Conservation (phyloP, 208 protist genomes). For the Naegleria gruberi region DNA sequence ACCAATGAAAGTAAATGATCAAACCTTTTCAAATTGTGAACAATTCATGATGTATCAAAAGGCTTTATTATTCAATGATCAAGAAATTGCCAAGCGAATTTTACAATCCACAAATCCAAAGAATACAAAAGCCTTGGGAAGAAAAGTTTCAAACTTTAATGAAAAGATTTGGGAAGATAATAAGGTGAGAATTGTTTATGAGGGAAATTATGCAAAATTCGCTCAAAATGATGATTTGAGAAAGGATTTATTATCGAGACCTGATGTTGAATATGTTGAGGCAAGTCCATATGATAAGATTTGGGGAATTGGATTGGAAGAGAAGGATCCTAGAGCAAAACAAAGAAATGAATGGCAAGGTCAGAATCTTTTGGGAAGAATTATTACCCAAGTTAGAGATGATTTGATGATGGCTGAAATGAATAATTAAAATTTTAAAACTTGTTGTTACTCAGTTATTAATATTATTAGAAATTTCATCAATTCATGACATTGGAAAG, state of each 20-base stretch:
- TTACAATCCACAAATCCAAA: background rate
- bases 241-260: background rate
- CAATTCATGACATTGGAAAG: too few species aligned
- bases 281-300: conserved; percentile 26
- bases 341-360: background rate
- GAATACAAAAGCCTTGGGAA: conserved; percentile 15
- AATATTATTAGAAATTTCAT: too few species aligned
- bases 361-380: background rate
- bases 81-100: background rate
- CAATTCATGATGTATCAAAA: conserved; percentile 32
- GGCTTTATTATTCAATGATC: conserved; percentile 26
- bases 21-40: conserved; percentile 10
- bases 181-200: background rate
- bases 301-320: conserved; percentile 27
- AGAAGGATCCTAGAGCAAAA: background rate
- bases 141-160: conserved; percentile 5
- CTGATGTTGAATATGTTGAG: conserved; percentile 11
- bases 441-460: too few species aligned
- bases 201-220: conserved; percentile 19
- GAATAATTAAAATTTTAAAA: too few species aligned
- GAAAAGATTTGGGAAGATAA: conserved; percentile 2
- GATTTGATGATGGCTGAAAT: background rate
- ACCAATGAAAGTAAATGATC: background rate
- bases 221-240: conserved; percentile 15
- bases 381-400: background rate